Conservation (phyloP, 306 rosid species). For the Medicago truncatula region MtrunA17r5.0-ANR NC_053044.1:22667501-22668000, state of each 20-base stretch:
- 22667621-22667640: conserved; percentile 3
- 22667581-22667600: conserved; percentile 33
- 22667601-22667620: conserved; percentile 27
- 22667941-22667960: conserved; percentile 38
- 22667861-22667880: conserved; percentile 86
- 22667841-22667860: conserved; percentile 58
- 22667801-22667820: conserved; percentile 8
- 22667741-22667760: conserved; percentile 55
- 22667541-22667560: conserved; percentile 94
- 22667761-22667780: conserved; percentile 41
- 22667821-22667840: conserved; percentile 57
- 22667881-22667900: conserved; percentile 65
- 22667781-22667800: conserved; percentile 19
- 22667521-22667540: conserved; percentile 93
- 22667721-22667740: conserved; percentile 98
- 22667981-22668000: conserved; percentile 73
- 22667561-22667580: conserved; percentile 76
- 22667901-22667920: not conserved
- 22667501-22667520: conserved; percentile 90
- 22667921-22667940: not conserved
- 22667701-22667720: conserved; percentile 97
- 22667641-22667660: conserved; percentile 24
- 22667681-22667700: conserved; percentile 67
- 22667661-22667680: conserved; percentile 14
- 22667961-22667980: conserved; percentile 3